Base-by-base conservation (phyloP, 176 grass and related monocot species). In the Ananas comosus region DNA sequence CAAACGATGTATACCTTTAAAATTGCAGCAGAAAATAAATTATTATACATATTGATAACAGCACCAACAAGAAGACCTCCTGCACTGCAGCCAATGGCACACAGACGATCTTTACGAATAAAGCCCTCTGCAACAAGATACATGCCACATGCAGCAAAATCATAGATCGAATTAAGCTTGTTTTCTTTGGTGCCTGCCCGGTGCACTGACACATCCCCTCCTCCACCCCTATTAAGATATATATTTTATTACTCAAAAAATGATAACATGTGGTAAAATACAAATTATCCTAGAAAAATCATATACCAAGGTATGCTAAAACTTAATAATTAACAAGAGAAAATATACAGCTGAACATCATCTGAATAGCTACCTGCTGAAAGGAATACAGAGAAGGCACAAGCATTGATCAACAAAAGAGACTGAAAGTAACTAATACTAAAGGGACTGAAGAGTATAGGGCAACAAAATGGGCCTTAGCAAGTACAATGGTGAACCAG, bases 21-120 rank as follows among this genome's bases (percentile, higher is more conserved):
- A 83, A 99, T 77, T 68, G 85, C 87, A 80, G 89, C 89, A 83
- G 84, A 88, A 81, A 93, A 99, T 67, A 99, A 93, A 77, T 84
- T 64, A 16, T 84, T 84, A 70, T 76, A 42, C 80, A 88, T 80
- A 93, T 99, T 99, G 50, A 99, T 82, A 17, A 70, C 64, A 24
- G 87, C 74, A 64, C 79, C 86, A 54, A 99, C 89, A 67, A 88
- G 75, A 51, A 99, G 78, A 51, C 89, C 82, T 49, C 94, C 94
- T 73, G 84, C 89, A 88, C 94, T 97, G 75, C 73, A 89, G 77
- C 89, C 94, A 82, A 84, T 50, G 58, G 94, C 89, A 81, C 81
- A 66, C 64, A 93, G 94, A 68, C 81, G 80, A 81, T 83, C 84
- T 83, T 86, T 79, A 66, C 85, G 79, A 74, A 99, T 84, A 81